Evolutionary conservation across 805 yeast genomes (phyloP), one percentile per base, ranked within the genome.

Genomic region (Starmera amethionina): DNA sequence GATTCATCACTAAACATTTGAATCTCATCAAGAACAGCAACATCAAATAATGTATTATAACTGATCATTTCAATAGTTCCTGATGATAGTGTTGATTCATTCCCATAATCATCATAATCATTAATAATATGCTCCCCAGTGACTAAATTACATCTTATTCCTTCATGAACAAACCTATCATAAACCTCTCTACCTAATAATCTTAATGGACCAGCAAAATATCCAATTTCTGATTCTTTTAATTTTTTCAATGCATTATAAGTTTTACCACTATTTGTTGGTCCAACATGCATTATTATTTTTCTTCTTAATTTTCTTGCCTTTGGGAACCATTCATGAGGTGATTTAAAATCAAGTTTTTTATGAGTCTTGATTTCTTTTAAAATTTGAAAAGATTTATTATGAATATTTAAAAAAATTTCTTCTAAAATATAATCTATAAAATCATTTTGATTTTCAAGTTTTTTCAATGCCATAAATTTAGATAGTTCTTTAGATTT

Each of bases 231-330:
- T 13, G 87, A 77, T 16, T 59, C 52, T 49, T 78, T 78, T 37
- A 93, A 67, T 41, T 77, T 70, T 50, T 82, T 69, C 36, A 93
- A 63, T 0, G 97, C 95, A 37, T 75, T 72, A 55, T 85, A 84
- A 0, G 97, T 93, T 54, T 93, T 93, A 11, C 99, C 99, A 48
- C 93, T 80, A 58, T 93, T 93, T 0, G 99, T 93, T 1, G 99
- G 98, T 0, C 99, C 99, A 10, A 93, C 85, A 57, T 93, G 99
- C 78, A 93, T 74, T n/a, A 82, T 72, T 37, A 93, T 70, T 38
- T 82, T 79, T 32, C 99, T 67, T 46, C 77, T 79, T 65, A 87
- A 67, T 46, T 77, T 74, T 32, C 97, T 68, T 1, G 98, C 94
- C 35, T 70, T 77, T 0, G 97, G 96, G 52, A 70, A 93, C 88